Conservation (phyloP, 2,329 filamentous ascomycete genomes). For the Verticillium alfalfae region DNA sequence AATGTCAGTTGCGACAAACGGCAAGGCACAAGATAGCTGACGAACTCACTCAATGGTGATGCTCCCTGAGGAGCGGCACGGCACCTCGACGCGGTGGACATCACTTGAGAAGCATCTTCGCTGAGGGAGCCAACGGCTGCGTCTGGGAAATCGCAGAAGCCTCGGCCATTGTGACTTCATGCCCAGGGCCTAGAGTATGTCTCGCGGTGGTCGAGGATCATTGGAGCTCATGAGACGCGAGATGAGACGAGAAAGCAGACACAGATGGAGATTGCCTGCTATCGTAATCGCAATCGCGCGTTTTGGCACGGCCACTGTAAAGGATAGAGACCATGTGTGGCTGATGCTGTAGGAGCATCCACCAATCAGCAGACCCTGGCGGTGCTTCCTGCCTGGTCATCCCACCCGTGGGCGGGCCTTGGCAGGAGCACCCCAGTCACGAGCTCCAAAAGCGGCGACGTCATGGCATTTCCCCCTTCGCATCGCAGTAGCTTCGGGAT, state of each 20-base stretch:
- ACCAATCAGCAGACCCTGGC: neutral
- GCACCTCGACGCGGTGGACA: slow-evolving; percentile 37
- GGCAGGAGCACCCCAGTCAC: neutral
- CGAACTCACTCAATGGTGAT: slow-evolving; percentile 51
- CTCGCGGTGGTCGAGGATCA: neutral
- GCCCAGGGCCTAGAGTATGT: neutral
- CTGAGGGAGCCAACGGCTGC: neutral
- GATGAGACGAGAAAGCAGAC: neutral
- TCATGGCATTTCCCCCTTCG: neutral
- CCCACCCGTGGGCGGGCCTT: neutral
- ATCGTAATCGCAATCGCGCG: neutral
- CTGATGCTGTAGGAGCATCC: neutral
- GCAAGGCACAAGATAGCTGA: neutral
- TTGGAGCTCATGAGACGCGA: neutral
- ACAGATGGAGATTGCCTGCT: neutral
- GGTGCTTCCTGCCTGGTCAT: neutral
- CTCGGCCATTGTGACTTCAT: slow-evolving; percentile 7
- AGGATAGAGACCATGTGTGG: neutral
- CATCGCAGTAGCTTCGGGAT: neutral
- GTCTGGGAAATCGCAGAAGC: neutral
- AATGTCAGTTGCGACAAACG: slow-evolving; percentile 11
- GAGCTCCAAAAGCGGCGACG: neutral
- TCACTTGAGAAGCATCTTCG: slow-evolving; percentile 12
- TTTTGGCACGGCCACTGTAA: neutral
- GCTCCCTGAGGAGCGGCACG: slow-evolving; percentile 42